Percentiles rank a stretch among this genome's conserved stretches.
These are phyloP conservation scores for Aschersonia sp. DNA, from an alignment of 2,329 filamentous ascomycete genomes.

Conservation along the genomic window DNA sequence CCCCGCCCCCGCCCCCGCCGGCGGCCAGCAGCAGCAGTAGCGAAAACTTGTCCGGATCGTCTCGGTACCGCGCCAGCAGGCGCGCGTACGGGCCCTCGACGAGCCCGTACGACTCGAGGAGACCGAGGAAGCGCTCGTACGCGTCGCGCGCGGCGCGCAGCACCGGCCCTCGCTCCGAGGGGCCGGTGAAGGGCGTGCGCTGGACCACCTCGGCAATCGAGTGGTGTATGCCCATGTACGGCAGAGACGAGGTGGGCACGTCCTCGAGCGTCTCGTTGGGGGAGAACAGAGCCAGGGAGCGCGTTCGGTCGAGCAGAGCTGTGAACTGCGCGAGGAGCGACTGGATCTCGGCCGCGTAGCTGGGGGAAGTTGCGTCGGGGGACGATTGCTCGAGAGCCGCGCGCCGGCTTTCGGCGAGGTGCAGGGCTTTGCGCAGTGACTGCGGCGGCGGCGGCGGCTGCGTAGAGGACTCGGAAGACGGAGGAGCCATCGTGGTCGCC, in stretches of 20 bases:
- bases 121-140: constrained; percentile 67
- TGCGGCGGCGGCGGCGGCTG: constrained; percentile 3
- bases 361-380: constrained; percentile 48
- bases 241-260: constrained; percentile 67
- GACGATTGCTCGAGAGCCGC: constrained; percentile 40
- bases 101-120: constrained; percentile 66
- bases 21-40: constrained; percentile 49
- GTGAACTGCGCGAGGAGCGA: constrained; percentile 57
- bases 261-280: constrained; percentile 83
- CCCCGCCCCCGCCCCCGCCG: constrained; percentile 11
- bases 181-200: constrained; percentile 40
- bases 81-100: constrained; percentile 49
- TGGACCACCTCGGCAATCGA: constrained; percentile 68
- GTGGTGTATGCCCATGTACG: constrained; percentile 69
- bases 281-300: constrained; percentile 70
- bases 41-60: constrained; percentile 58
- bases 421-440: constrained; percentile 34
- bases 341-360: constrained; percentile 53
- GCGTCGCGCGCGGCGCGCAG: constrained; percentile 50
- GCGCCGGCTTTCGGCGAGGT: constrained; percentile 36
- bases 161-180: constrained; percentile 42
- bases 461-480: no score
- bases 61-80: constrained; percentile 58
- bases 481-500: no score
- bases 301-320: constrained; percentile 54